Evolutionary conservation across 108 stramenopile species (phyloP), one percentile per base, ranked within the genome.

Genomic region (Parmales sp.): DNA sequence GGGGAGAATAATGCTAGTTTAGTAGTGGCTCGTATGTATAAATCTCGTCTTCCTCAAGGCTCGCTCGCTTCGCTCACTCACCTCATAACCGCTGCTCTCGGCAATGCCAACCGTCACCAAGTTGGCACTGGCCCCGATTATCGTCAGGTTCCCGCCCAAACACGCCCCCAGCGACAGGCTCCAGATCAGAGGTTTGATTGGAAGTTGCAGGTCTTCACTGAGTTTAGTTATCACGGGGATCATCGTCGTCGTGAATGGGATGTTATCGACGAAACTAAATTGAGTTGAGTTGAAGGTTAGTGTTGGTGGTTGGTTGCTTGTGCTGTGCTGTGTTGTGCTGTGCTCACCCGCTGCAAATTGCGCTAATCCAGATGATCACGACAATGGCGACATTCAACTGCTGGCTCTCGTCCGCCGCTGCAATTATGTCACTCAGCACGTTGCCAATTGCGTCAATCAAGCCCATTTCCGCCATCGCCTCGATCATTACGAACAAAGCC

Each of bases 191-290:
- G 80, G 80, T 66, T 77, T 64, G n/a, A 86, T 48, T 4, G 75
- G 76, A 0, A 86, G 64, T 23, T 79, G 79, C 6, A 82, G 72
- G 23, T 70, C 76, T 46, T 79, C 73, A 0, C 80, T 64, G 1
- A 86, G 44, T 64, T 81, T 78, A 36, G 46, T 36, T 9, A 86
- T 63, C 9, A 86, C 76, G 9, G 85, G 85, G 28, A 86, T 80
- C 85, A 86, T 83, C 0, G 85, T 86, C 0, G 85, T 82, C 50
- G 85, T 86, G 78, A 81, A 86, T 8, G 82, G 82, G 46, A 80
- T 81, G 69, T 82, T 80, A 25, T 69, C 60, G 1, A 69, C 38
- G 34, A 69, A 38, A 20, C 64, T 20, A 16, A 45, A n/a, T n/a
- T n/a, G n/a, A n/a, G n/a, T n/a, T n/a, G n/a, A n/a, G n/a, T n/a